Percentiles rank a stretch among this genome's conserved stretches.
These are phyloP conservation scores for Phytophthora sojae DNA, from an alignment of 352 stramenopile species.

Conservation along the genomic window DNA sequence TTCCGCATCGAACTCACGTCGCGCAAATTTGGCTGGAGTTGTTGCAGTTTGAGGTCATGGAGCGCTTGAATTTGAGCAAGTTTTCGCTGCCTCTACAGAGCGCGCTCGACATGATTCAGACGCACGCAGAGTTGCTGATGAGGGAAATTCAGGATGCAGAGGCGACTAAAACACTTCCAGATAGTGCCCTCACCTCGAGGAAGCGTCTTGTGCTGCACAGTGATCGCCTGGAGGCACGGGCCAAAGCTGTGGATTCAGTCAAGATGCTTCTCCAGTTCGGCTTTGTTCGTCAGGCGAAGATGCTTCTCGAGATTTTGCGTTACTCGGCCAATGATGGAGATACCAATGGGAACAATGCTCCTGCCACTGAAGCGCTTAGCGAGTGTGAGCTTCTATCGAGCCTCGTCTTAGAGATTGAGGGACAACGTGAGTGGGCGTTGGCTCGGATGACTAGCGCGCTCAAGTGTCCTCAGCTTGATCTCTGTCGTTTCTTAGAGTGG, in stretches of 20 bases:
- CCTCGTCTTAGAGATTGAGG: conserved; percentile 51
- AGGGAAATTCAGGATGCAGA: conserved; percentile 51
- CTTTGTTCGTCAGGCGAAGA: conserved; percentile 68
- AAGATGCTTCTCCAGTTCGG: conserved; percentile 57
- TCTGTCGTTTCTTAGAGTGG: conserved; percentile 44
- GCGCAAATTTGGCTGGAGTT: conserved; percentile 70
- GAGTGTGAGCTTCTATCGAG: conserved; percentile 38
- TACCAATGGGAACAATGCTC: conserved; percentile 2
- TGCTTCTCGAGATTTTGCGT: conserved; percentile 50
- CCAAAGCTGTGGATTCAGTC: conserved; percentile 43
- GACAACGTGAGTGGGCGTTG: conserved; percentile 29
- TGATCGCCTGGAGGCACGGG: conserved; percentile 23
- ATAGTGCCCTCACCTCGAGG: conserved; percentile 9
- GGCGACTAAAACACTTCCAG: background rate
- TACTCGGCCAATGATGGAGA: conserved; percentile 15
- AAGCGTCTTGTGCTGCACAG: conserved; percentile 38
- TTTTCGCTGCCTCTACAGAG: conserved; percentile 59
- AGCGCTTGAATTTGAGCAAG: conserved; percentile 52
- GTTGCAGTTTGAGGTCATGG: conserved; percentile 51
- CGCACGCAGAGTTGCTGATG: conserved; percentile 43
- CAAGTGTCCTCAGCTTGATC: conserved; percentile 26
- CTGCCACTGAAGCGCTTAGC: conserved; percentile 1
- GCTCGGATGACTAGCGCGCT: conserved; percentile 30
- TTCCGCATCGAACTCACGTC: conserved; percentile 36
- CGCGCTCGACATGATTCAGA: conserved; percentile 61